Conservation (phyloP, 1,284 basidiomycete species). For the Fomitopsis pinicola region DNA sequence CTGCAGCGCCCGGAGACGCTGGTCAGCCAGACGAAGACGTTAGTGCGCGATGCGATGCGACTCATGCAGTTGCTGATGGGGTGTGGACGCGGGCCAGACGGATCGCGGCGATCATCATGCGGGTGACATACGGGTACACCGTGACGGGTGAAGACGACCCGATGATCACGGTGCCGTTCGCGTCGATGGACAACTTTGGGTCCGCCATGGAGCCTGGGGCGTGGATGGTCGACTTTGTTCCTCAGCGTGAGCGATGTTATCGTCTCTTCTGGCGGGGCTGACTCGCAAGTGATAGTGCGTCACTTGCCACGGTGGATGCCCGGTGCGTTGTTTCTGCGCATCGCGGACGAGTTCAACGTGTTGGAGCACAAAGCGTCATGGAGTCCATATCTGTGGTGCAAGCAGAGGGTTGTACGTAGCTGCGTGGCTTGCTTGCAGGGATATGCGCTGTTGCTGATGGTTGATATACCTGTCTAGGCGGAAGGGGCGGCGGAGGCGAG, state of each 20-base stretch:
- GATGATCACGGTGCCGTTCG: conserved; percentile 21
- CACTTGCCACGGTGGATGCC: conserved; percentile 28
- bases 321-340: conserved; percentile 23
- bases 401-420: conserved; percentile 22
- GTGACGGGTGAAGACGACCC: conserved; percentile 20
- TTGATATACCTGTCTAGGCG: background rate
- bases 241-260: no score
- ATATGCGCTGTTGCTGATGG: background rate
- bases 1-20: background rate
- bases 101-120: conserved; percentile 24
- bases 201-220: conserved; percentile 20
- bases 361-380: conserved; percentile 19
- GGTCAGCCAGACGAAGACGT: background rate
- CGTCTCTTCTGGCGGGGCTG: no score
- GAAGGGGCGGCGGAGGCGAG: background rate
- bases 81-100: background rate
- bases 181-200: conserved; percentile 22
- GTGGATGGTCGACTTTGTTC: conserved; percentile 28
- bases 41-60: background rate
- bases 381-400: conserved; percentile 20
- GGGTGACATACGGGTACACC: conserved; percentile 25
- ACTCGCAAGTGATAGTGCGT: conserved; percentile 13
- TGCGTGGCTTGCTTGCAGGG: no score
- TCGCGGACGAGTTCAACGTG: conserved; percentile 15
- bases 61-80: background rate